Evolutionary conservation across 2,329 filamentous ascomycete genomes (phyloP).

Genomic region (Penicillium frequentans): DNA sequence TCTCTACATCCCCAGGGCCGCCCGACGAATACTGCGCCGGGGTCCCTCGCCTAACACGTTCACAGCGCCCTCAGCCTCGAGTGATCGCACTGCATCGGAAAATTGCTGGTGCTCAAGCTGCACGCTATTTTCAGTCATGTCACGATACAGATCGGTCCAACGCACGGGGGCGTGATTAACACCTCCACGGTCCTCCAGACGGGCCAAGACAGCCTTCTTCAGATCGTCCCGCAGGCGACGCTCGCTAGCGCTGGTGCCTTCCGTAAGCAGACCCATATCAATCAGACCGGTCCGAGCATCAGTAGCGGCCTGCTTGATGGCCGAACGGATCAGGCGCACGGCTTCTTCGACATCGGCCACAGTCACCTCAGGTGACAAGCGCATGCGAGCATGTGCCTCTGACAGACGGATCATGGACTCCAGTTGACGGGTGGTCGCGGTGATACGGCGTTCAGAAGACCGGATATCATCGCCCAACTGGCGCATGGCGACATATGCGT

Average conservation of each 20-base stretch:
- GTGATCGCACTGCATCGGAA: slow-evolving; percentile 70
- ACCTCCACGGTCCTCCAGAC: slow-evolving; percentile 79
- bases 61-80: slow-evolving; percentile 83
- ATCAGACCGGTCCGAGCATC: slow-evolving; percentile 88
- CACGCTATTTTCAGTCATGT: slow-evolving; percentile 68
- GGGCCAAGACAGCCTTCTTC: slow-evolving; percentile 71
- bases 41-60: slow-evolving; percentile 82
- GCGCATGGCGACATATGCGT: slow-evolving; percentile 91
- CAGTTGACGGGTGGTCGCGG: slow-evolving; percentile 91
- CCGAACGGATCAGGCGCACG: slow-evolving; percentile 86
- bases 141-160: slow-evolving; percentile 74
- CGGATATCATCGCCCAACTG: slow-evolving; percentile 86
- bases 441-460: slow-evolving; percentile 90
- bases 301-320: slow-evolving; percentile 95
- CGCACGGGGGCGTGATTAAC: slow-evolving; percentile 65
- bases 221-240: slow-evolving; percentile 79
- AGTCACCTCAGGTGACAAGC: slow-evolving; percentile 73
- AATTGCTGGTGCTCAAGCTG: slow-evolving; percentile 79
- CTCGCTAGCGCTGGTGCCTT: slow-evolving; percentile 89
- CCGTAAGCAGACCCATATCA: slow-evolving; percentile 92
- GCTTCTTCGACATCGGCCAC: slow-evolving; percentile 84
- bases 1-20: slow-evolving; percentile 17
- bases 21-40: slow-evolving; percentile 74
- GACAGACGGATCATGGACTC: slow-evolving; percentile 98
- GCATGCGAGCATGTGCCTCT: slow-evolving; percentile 98